phyloP scores from a whole-genome alignment of 2,329 filamentous ascomycete genomes.

The Diaporthe sp. region DNA sequence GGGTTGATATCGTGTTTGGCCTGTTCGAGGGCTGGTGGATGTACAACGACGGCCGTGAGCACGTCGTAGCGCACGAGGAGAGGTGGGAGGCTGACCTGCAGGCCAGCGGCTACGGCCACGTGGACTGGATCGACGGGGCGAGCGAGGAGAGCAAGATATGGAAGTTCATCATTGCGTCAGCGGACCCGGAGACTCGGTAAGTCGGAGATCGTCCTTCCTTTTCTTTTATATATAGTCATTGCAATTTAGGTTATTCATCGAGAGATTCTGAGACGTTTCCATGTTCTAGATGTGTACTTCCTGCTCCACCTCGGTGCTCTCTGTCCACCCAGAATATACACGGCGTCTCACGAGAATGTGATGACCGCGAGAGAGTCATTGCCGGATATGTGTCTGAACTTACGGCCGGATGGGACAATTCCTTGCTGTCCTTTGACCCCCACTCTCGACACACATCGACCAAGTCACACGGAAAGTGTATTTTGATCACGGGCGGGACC shows the following conservation, averaged over 20 bases:
- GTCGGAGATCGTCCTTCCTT: background rate
- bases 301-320: background rate
- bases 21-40: constrained; percentile 57
- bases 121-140: constrained; percentile 50
- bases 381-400: constrained; percentile 11
- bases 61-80: constrained; percentile 44
- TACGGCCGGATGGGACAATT: constrained; percentile 36
- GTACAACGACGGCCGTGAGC: constrained; percentile 49
- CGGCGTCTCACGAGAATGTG: background rate
- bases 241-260: background rate
- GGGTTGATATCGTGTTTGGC: constrained; percentile 54
- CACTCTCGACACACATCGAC: background rate
- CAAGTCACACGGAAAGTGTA: constrained; percentile 22
- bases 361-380: constrained; percentile 10
- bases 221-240: background rate
- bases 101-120: constrained; percentile 47
- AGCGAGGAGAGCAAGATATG: constrained; percentile 47
- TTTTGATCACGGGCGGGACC: constrained; percentile 56
- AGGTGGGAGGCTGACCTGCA: constrained; percentile 48
- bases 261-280: constrained; percentile 3
- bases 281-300: background rate
- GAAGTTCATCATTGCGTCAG: constrained; percentile 48
- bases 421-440: background rate
- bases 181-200: constrained; percentile 18
- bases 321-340: background rate